A percentile compares a stretch with the other conserved stretches of the same genome.
phyloP scores from a whole-genome alignment of 495 filamentous ascomycete genomes.

The Neurospora sublineolata region DNA sequence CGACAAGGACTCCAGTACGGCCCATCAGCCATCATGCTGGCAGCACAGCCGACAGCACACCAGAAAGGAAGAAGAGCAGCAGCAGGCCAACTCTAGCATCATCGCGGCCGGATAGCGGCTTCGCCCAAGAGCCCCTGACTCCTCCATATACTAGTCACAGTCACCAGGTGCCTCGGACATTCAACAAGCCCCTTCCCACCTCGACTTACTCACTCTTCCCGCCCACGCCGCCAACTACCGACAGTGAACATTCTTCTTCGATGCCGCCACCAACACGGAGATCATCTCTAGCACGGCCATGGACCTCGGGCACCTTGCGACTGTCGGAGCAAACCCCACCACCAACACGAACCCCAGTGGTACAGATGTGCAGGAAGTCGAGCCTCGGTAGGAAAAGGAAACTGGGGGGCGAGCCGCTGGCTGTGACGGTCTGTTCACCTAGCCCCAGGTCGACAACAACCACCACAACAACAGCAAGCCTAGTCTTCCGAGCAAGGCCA shows the following conservation, averaged over 20 bases:
- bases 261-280: background rate
- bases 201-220: constrained; percentile 21
- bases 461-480: background rate
- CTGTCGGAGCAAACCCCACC: background rate
- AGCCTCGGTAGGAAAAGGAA: background rate
- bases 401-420: background rate
- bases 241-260: background rate
- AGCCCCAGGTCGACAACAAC: background rate
- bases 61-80: background rate
- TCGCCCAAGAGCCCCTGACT: background rate
- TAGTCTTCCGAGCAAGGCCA: background rate
- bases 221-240: background rate
- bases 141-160: constrained; percentile 1
- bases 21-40: background rate
- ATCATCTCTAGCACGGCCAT: background rate
- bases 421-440: background rate
- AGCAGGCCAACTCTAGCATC: background rate
- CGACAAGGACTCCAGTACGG: constrained; percentile 4
- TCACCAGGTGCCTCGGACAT: background rate
- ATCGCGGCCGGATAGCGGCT: background rate
- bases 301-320: background rate
- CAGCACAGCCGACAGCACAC: background rate
- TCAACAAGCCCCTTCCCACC: constrained; percentile 6
- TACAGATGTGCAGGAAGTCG: background rate
- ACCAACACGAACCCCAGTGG: background rate